A percentile compares a stretch with the other conserved stretches of the same genome.
Evolutionary conservation across 768 basidiomycete species (phyloP).

Genomic region (Crepidotus variabilis): DNA sequence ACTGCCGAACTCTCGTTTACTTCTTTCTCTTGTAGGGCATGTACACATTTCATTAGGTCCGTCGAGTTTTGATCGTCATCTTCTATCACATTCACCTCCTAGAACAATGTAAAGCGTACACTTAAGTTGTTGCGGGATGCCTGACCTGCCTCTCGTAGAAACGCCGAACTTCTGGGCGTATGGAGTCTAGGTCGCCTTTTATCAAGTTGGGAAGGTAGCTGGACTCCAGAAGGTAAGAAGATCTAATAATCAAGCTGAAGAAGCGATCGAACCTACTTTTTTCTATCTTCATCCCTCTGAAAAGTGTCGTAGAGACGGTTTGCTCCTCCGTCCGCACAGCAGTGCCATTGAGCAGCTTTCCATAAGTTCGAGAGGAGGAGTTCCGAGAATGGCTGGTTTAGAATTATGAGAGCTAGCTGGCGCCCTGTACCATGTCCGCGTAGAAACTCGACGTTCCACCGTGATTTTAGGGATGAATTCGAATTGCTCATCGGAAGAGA

Average conservation of each 20-base stretch:
- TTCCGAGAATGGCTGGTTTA: constrained; percentile 83
- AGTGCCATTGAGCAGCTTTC: constrained; percentile 44
- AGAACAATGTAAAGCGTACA: neutral
- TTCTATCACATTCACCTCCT: constrained; percentile 67
- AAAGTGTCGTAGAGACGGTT: constrained; percentile 72
- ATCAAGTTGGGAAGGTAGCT: constrained; percentile 84
- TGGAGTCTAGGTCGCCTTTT: constrained; percentile 92
- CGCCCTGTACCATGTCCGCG: constrained; percentile 6
- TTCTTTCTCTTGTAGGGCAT: constrained; percentile 58
- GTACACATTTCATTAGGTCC: constrained; percentile 92
- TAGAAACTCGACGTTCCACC: constrained; percentile 44
- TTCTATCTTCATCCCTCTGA: constrained; percentile 17
- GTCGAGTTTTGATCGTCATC: constrained; percentile 84
- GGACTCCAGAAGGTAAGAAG: constrained; percentile 5
- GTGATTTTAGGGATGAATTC: constrained; percentile 8
- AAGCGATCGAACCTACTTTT: constrained; percentile 11
- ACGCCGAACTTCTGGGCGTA: constrained; percentile 65
- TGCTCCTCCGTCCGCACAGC: constrained; percentile 87
- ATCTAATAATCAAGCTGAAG: neutral
- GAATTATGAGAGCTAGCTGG: constrained; percentile 67
- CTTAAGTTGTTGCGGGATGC: neutral
- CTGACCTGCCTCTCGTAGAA: constrained; percentile 65
- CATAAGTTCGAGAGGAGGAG: constrained; percentile 63
- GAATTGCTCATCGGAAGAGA: neutral
- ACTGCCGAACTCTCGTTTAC: constrained; percentile 34